phyloP scores from a whole-genome alignment of 78 protist species.

The Isochrysis galbana region DNA sequence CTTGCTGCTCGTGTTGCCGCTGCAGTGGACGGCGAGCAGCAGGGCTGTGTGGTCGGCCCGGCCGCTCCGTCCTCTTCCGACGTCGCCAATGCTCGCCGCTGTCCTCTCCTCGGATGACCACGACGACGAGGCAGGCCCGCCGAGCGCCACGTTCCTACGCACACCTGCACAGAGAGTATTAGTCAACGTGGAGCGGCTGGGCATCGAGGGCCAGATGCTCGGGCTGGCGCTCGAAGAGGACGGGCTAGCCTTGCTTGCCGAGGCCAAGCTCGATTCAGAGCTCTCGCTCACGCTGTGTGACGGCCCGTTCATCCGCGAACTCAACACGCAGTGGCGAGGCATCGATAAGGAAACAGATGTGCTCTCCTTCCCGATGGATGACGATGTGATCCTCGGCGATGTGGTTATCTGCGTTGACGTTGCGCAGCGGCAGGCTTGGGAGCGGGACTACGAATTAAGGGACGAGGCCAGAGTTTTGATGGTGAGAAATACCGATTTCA shows the following conservation, averaged over 20 bases:
- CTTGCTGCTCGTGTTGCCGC: too few relatives aligned
- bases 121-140: too few relatives aligned
- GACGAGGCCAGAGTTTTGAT: slow-evolving; percentile 12
- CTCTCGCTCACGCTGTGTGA: slow-evolving; percentile 43
- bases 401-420: slow-evolving; percentile 27
- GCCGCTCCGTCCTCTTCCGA: too few relatives aligned
- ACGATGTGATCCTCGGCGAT: slow-evolving; percentile 29
- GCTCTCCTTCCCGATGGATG: slow-evolving; percentile 22
- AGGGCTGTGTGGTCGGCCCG: too few relatives aligned
- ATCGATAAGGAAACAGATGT: slow-evolving; percentile 36
- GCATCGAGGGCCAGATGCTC: background rate
- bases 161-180: too few relatives aligned
- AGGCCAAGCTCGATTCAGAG: slow-evolving; percentile 11
- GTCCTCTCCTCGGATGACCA: too few relatives aligned
- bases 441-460: slow-evolving; percentile 8
- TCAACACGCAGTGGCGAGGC: slow-evolving; percentile 16
- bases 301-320: background rate
- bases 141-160: too few relatives aligned
- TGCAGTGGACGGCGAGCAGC: too few relatives aligned
- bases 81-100: too few relatives aligned
- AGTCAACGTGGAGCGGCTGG: background rate
- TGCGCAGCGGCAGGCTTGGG: slow-evolving; percentile 35
- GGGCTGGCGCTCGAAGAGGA: background rate
- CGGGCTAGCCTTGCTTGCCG: background rate
- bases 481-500: background rate